Base-by-base conservation (phyloP, 1,139 yeast genomes). In the Torulaspora pretoriensis region DNA sequence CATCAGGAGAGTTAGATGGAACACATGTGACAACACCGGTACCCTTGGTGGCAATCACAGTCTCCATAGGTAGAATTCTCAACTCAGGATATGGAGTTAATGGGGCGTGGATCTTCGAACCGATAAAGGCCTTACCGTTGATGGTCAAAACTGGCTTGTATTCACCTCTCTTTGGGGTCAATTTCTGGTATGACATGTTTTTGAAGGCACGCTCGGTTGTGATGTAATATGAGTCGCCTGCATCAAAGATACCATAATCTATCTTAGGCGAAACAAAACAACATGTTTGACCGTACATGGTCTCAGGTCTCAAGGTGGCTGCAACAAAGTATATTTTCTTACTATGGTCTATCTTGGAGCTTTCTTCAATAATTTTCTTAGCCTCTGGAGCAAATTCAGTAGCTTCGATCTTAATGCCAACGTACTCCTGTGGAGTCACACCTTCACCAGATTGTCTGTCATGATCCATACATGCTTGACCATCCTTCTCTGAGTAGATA, bases 21-120 rank as follows among this genome's bases (percentile, higher is more conserved):
- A 90, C 98, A 73, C 97, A 94, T 10, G 97, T 92, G 48, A 94
- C 98, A 35, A 92, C 97, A 73, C 97, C 98, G 42, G 98, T 94
- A 77, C 98, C 98, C 73, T 94, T 92, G 48, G 81, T 75, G 34
- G 96, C 95, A 67, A 92, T 75, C 48, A 94, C 92, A 29, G 97
- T 88, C 69, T 92, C 97, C 99, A 92, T 92, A 55, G 99, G 99
- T 58, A 92, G 77, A 48, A 94, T 84, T 61, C 94, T 78, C 56
- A 92, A 73, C 59, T 85, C 80, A 46, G 80, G 72, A 65, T 80
- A 73, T 14, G 74, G 75, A 12, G 97, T 79, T 56, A 85, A 72
- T 49, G 98, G 98, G 28, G 98, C 95, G 56, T 74, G 70, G 58
- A 94, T 85, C 68, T 80, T 80, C 43, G 97, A 80, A 35, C 99